These are phyloP conservation scores for Syzygium jambos DNA, from an alignment of 345 rosid genomes.

Conservation along the genomic window DNA sequence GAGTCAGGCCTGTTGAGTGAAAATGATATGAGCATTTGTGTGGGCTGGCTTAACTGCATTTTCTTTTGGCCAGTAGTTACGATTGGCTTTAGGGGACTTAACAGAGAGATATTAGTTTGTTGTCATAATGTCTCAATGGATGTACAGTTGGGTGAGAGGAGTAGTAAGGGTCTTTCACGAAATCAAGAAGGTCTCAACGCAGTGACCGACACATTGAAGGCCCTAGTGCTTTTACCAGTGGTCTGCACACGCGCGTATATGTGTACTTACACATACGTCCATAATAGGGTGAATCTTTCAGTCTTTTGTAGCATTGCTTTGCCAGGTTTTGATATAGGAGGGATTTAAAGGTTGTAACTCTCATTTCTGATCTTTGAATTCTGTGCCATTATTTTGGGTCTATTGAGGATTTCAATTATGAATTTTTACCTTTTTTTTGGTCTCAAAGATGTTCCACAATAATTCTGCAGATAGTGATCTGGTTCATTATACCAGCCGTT, in stretches of 20 bases:
- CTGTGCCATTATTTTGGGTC: not conserved
- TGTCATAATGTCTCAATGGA: not conserved
- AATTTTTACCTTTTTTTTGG: not conserved
- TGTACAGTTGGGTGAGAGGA: not conserved
- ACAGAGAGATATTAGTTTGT: not conserved
- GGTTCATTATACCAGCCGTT: slow-evolving; percentile 58
- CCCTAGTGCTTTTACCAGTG: not conserved
- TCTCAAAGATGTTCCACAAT: not conserved
- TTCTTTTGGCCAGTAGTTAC: not conserved
- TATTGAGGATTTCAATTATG: not conserved
- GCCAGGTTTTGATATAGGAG: not conserved
- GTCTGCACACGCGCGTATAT: not conserved
- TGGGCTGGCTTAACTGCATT: not conserved
- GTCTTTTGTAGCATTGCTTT: not conserved
- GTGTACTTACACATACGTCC: not conserved
- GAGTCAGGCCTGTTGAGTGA: not conserved
- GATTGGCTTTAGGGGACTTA: not conserved
- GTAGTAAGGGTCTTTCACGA: not conserved
- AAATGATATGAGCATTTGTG: not conserved
- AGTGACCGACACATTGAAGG: not conserved
- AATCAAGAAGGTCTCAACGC: not conserved
- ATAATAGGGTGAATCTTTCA: not conserved
- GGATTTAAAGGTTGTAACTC: not conserved
- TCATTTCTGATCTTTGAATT: not conserved
- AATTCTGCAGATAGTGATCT: slow-evolving; percentile 50